phyloP scores from a whole-genome alignment of 371 early-diverging fungal species.

The Mortierella sp. region DNA sequence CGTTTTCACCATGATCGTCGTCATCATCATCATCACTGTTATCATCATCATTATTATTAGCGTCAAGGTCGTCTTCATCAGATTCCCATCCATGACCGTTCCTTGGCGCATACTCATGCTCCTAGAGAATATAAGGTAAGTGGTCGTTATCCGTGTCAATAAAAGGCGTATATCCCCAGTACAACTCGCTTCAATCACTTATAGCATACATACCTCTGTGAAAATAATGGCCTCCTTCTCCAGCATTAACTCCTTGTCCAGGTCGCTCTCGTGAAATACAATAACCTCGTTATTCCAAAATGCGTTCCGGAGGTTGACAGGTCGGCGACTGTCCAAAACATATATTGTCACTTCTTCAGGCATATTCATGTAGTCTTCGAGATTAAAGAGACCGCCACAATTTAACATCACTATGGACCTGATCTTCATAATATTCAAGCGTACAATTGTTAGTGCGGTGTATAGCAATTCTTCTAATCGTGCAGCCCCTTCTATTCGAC shows the following conservation, averaged over 20 bases:
- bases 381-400: conserved; percentile 86
- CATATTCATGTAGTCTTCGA: conserved; percentile 73
- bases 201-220: conserved; percentile 63
- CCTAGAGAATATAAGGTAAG: conserved; percentile 14
- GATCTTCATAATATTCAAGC: conserved; percentile 63
- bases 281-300: conserved; percentile 73
- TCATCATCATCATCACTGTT: conserved; percentile 16
- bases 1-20: conserved; percentile 15
- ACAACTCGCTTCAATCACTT: neutral
- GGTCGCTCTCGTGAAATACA: conserved; percentile 85
- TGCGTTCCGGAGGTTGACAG: conserved; percentile 84
- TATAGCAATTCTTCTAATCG: conserved; percentile 24
- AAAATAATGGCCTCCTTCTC: conserved; percentile 77
- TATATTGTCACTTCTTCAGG: conserved; percentile 75
- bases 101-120: conserved; percentile 32
- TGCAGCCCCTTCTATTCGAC: neutral
- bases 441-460: conserved; percentile 30
- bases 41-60: conserved; percentile 12
- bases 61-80: conserved; percentile 24
- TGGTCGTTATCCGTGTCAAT: neutral
- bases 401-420: conserved; percentile 87
- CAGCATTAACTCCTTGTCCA: conserved; percentile 69
- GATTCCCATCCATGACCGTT: conserved; percentile 8
- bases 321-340: conserved; percentile 90
- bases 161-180: neutral